These are phyloP conservation scores for Westerdykella aurantiaca DNA, from an alignment of 2,329 filamentous ascomycete species.

Conservation along the genomic window DNA sequence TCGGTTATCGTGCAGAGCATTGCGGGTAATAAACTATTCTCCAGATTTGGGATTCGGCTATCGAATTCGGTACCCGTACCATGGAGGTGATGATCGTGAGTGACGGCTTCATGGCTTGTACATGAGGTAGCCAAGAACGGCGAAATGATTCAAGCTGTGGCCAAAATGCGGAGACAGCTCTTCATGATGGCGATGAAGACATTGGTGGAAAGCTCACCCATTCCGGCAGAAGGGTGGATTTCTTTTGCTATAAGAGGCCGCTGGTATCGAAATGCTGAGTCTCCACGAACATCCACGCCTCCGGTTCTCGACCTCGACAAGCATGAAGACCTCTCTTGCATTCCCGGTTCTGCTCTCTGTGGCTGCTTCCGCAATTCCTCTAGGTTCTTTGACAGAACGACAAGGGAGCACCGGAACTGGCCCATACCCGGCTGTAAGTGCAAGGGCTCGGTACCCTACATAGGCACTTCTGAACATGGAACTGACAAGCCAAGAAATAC, in stretches of 20 bases:
- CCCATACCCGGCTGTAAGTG: neutral
- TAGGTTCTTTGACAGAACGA: neutral
- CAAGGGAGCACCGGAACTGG: neutral
- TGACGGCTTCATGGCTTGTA: neutral
- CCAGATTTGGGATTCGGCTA: too few species aligned
- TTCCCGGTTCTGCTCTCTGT: neutral
- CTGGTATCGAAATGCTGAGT: neutral
- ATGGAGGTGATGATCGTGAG: too few species aligned
- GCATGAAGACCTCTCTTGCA: neutral
- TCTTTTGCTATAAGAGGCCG: neutral
- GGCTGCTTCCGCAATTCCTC: neutral
- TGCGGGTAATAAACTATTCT: too few species aligned
- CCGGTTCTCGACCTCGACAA: neutral
- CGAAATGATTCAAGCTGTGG: neutral
- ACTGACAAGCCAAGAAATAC: neutral
- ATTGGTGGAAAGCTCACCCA: neutral
- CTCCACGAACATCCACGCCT: neutral
- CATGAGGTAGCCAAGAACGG: neutral
- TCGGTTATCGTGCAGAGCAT: too few species aligned
- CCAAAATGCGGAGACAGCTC: neutral
- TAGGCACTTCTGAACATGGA: too few species aligned
- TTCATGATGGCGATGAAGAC: neutral
- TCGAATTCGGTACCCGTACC: too few species aligned
- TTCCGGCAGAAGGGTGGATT: neutral
- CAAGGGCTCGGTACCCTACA: neutral